phyloP scores from a whole-genome alignment of 192 early-diverging fungal genomes.

The Dissophora ornata region DNA sequence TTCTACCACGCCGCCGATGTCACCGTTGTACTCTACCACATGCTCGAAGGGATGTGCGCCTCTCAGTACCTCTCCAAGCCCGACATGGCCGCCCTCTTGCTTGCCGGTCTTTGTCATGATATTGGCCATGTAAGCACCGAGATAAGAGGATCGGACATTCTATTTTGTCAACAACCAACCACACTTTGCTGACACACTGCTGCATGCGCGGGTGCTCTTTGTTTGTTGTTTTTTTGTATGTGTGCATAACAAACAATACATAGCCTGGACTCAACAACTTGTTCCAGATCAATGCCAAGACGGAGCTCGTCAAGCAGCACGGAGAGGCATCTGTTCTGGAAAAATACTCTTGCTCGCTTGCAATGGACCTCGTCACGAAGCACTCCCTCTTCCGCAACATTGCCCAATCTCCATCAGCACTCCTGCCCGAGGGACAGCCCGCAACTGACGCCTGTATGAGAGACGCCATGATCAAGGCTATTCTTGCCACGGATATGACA shows the following conservation, averaged over 20 bases:
- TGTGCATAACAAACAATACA: slow-evolving; percentile 19
- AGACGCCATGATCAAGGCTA: slow-evolving; percentile 71
- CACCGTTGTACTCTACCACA: slow-evolving; percentile 82
- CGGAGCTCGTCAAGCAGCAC: slow-evolving; percentile 77
- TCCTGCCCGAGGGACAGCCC: slow-evolving; percentile 59
- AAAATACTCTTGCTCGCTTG: slow-evolving; percentile 84
- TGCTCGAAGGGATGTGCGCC: slow-evolving; percentile 75
- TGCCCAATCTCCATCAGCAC: slow-evolving; percentile 42
- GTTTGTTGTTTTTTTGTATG: slow-evolving; percentile 13
- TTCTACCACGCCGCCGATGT: slow-evolving; percentile 95
- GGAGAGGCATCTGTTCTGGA: slow-evolving; percentile 90
- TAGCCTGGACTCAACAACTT: slow-evolving; percentile 93
- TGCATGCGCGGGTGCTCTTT: too few species aligned
- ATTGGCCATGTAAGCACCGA: slow-evolving; percentile 84
- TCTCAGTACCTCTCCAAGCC: slow-evolving; percentile 72
- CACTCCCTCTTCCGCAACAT: slow-evolving; percentile 76
- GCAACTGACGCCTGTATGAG: slow-evolving; percentile 61
- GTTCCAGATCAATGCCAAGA: slow-evolving; percentile 88
- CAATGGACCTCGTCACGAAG: slow-evolving; percentile 78
- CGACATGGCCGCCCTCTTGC: slow-evolving; percentile 82
- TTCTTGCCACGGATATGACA: slow-evolving; percentile 92
- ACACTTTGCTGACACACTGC: too few species aligned
- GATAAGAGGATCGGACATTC: too few species aligned
- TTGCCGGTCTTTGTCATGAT: slow-evolving; percentile 92
- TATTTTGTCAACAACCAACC: too few species aligned